Evolutionary conservation across 306 rosid genomes (phyloP).

Genomic region (Pachyrhizus erosus): DNA sequence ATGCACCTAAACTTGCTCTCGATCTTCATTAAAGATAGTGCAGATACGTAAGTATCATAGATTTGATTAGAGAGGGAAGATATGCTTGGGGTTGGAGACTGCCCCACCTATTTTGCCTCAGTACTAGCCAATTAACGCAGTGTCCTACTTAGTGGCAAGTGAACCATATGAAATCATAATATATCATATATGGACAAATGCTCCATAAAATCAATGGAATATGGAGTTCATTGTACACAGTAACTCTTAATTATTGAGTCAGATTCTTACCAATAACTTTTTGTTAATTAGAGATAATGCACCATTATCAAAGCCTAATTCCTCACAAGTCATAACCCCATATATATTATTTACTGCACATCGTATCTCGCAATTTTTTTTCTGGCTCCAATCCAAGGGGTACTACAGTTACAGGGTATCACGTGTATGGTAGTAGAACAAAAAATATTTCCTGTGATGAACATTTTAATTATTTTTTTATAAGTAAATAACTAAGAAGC

Average conservation of each 20-base stretch:
- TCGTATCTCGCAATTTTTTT: conserved; percentile 46
- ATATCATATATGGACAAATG: conserved; percentile 25
- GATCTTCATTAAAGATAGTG: conserved; percentile 73
- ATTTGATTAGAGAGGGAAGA: conserved; percentile 27
- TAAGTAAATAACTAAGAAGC: not conserved
- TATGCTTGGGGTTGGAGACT: not conserved
- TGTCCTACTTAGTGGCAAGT: conserved; percentile 26
- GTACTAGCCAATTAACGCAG: not conserved
- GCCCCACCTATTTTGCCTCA: not conserved
- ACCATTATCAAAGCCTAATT: conserved; percentile 49
- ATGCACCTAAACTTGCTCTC: conserved; percentile 37
- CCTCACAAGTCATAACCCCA: conserved; percentile 50
- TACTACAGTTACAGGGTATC: conserved; percentile 28
- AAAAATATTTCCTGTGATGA: not conserved
- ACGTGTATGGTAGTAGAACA: conserved; percentile 28
- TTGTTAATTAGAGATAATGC: conserved; percentile 31
- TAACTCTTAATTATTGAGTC: conserved; percentile 20
- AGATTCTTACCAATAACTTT: not conserved
- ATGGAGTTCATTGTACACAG: not conserved
- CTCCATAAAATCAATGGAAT: conserved; percentile 6
- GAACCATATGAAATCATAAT: not conserved
- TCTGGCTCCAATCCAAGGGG: conserved; percentile 31
- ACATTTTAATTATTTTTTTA: not conserved
- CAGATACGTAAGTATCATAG: conserved; percentile 49
- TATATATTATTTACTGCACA: conserved; percentile 25